These are phyloP conservation scores for Kockovaella imperatae DNA, from an alignment of 768 basidiomycete genomes.

Conservation along the genomic window DNA sequence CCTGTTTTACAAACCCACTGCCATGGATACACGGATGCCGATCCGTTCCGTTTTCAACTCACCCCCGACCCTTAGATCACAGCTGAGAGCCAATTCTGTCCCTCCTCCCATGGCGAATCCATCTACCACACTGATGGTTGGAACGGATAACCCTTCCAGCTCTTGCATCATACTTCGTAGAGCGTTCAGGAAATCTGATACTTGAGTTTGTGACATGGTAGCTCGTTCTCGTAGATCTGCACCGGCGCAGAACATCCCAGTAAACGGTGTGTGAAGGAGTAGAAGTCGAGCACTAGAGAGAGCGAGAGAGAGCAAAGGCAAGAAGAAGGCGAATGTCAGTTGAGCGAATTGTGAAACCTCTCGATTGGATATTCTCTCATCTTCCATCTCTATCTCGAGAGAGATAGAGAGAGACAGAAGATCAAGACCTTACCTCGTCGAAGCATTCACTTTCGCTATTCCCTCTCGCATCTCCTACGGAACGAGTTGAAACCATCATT, in stretches of 20 bases:
- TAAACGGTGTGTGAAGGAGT: constrained; percentile 68
- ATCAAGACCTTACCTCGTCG: not conserved
- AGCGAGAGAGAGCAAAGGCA: no score
- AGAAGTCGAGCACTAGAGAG: constrained; percentile 63
- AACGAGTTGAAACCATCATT: no score
- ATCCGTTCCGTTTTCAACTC: constrained; percentile 25
- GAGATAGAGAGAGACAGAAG: no score
- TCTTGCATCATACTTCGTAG: constrained; percentile 63
- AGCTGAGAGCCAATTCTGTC: constrained; percentile 75
- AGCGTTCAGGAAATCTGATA: constrained; percentile 67
- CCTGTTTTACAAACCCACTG: not conserved
- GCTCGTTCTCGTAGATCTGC: constrained; percentile 80
- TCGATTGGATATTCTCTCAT: no score
- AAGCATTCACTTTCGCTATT: constrained; percentile 49
- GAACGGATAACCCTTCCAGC: constrained; percentile 75
- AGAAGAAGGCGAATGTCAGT: no score
- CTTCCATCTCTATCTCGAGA: no score
- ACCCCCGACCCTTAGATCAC: constrained; percentile 87
- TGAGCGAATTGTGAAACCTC: no score
- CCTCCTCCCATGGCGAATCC: constrained; percentile 92
- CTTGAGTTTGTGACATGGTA: constrained; percentile 68
- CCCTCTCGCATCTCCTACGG: constrained; percentile 67
- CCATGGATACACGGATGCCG: not conserved
- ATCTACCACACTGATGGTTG: constrained; percentile 79
- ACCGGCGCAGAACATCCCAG: constrained; percentile 82